Percentiles rank a stretch among this genome's conserved stretches.
Conservation (phyloP, 129 eudicot genomes). For the Pseudognaphalium luteoalbum region DNA sequence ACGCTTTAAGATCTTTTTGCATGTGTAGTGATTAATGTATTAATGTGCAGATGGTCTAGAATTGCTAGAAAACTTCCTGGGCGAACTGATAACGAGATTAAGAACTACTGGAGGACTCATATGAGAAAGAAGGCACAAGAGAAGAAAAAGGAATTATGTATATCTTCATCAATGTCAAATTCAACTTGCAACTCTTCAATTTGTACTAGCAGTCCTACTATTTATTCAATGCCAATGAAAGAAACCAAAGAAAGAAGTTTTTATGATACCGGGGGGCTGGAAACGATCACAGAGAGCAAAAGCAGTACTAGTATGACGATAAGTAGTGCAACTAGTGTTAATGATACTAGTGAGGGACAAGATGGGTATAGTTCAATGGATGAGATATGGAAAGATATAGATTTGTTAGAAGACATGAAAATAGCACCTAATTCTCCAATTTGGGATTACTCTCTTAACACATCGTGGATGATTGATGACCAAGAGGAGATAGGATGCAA, state of each 20-base stretch:
- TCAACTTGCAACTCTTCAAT: conserved; percentile 42
- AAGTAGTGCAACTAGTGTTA: conserved; percentile 26
- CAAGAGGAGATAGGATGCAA: conserved; percentile 42
- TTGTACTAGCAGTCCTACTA: conserved; percentile 32
- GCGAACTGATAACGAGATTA: conserved; percentile 89
- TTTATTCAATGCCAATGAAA: conserved; percentile 29
- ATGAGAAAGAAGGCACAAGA: conserved; percentile 85
- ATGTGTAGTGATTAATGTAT: not conserved
- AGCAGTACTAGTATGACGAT: conserved; percentile 3
- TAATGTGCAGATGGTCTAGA: conserved; percentile 78
- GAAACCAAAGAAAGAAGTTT: conserved; percentile 38
- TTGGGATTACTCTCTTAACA: conserved; percentile 62
- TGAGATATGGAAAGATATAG: conserved; percentile 81
- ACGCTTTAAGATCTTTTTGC: not conserved
- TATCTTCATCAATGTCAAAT: conserved; percentile 40
- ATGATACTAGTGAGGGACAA: conserved; percentile 21
- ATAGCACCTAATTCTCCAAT: conserved; percentile 42
- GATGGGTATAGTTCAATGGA: conserved; percentile 57
- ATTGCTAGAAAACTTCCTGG: conserved; percentile 91
- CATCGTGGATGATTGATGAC: conserved; percentile 52
- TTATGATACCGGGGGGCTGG: conserved; percentile 52
- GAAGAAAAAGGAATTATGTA: conserved; percentile 41
- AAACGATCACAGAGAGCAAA: conserved; percentile 20
- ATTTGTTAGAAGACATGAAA: conserved; percentile 39
- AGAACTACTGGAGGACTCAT: conserved; percentile 93